Evolutionary conservation across 2,329 filamentous ascomycete species (phyloP), one percentile per base, ranked within the genome.

Genomic region (Cercospora zeina): DNA sequence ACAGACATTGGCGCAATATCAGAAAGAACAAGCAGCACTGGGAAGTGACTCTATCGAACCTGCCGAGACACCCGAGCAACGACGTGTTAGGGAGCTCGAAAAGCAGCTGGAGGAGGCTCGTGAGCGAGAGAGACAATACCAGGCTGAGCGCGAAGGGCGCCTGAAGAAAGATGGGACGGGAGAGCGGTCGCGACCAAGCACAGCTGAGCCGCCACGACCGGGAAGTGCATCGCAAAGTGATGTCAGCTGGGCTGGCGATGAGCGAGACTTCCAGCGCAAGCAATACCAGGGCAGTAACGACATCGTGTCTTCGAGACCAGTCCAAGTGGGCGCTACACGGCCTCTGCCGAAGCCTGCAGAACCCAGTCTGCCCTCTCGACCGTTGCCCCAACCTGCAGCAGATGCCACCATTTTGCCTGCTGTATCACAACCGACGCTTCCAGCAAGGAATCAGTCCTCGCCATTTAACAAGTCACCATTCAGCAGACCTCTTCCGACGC

Each of bases 1-100:
- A 2, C 92, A 96, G 72, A 93, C 88, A 69, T 82, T 96, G 55
- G 93, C 90, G 72, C 89, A 96, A 73, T 96, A 96, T 73, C 89
- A 91, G 74, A 86, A 88, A 19, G 87, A 91, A 68, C 86, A 89
- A 72, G 75, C 71, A 8, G 70, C 67, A 54, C 60, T 74, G 69
- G 45, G 74, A 68, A 56, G 73, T 36, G 72, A 68, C 71, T 81
- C 64, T 71, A 75, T 58, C 68, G 70, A 61, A 72, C 69, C 53
- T 16, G 56, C 54, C 8, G 65, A 77, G 63, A 79, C 78, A 24
- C 76, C 80, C 2, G 85, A 93, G 74, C 85, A 81, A 65, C 84
- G 82, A 66, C 86, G 92, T 42, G 87, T 97, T 65, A 85, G 85
- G 69, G 88, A 97, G 73, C 82, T 97, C 4, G 93, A 97, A 77